Evolutionary conservation across 2,329 filamentous ascomycete species (phyloP).

Genomic region (Apiospora pterosperma): DNA sequence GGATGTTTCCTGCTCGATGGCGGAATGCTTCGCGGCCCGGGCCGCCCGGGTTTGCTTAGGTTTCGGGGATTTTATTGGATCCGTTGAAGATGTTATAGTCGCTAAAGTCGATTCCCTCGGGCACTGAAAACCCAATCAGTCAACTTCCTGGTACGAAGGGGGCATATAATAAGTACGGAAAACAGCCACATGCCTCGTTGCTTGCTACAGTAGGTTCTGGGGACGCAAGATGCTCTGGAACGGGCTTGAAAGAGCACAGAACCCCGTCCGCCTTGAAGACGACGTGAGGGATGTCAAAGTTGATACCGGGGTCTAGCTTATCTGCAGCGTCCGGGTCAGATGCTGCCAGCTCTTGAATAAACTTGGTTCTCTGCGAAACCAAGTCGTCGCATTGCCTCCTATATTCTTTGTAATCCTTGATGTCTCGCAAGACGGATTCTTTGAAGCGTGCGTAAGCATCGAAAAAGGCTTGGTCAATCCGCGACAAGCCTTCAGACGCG

Average conservation of each 20-base stretch:
- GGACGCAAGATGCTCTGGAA: not conserved
- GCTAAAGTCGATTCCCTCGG: no score
- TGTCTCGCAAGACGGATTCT: not conserved
- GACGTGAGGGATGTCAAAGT: not conserved
- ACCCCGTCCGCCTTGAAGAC: not conserved
- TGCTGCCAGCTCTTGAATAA: not conserved
- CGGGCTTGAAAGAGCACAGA: not conserved
- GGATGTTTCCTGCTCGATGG: not conserved
- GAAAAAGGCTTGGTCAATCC: not conserved
- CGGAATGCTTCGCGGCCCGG: not conserved
- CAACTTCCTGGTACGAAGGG: no score
- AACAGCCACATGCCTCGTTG: not conserved
- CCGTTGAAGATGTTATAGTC: not conserved
- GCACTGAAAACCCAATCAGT: not conserved
- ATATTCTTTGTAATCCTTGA: not conserved
- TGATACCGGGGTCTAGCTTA: not conserved
- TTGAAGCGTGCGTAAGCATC: not conserved
- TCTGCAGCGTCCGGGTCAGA: not conserved
- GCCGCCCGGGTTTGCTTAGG: not conserved
- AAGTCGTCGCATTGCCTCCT: not conserved
- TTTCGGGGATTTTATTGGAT: not conserved
- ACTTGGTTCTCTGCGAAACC: not conserved
- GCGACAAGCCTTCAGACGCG: not conserved
- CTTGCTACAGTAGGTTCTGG: not conserved
- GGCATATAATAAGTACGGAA: not conserved